These are phyloP conservation scores for Pugionium cornutum DNA, from an alignment of 345 rosid genomes.

Conservation along the genomic window DNA sequence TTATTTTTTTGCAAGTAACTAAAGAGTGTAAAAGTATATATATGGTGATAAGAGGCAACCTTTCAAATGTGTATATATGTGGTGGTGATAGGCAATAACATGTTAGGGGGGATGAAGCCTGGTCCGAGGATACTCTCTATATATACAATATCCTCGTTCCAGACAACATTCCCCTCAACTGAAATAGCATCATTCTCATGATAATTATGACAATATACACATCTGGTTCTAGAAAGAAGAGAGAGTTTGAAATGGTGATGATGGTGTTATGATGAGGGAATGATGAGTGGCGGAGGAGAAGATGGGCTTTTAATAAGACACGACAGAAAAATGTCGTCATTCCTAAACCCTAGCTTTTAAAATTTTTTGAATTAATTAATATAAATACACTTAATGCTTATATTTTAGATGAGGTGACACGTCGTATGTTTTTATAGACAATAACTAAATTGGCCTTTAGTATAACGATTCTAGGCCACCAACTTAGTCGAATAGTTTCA, in stretches of 20 bases:
- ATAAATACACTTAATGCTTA: conserved; percentile 16
- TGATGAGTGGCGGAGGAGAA: conserved; percentile 43
- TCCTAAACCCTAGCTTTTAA: conserved; percentile 42
- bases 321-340: conserved; percentile 27
- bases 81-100: conserved; percentile 34
- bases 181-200: conserved; percentile 44
- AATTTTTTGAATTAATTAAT: neutral
- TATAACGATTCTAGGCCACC: neutral
- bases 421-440: conserved; percentile 10
- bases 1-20: too few relatives aligned
- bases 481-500: too few relatives aligned
- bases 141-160: conserved; percentile 50
- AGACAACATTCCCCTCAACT: conserved; percentile 66
- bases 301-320: conserved; percentile 41
- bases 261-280: conserved; percentile 47
- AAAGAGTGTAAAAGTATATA: too few relatives aligned
- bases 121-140: conserved; percentile 59
- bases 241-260: conserved; percentile 41
- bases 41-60: too few relatives aligned
- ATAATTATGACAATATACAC: conserved; percentile 17
- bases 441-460: neutral
- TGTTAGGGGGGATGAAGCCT: conserved; percentile 88
- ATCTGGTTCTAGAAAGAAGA: conserved; percentile 13
- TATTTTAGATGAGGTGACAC: conserved; percentile 26
- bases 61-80: neutral